Conservation (phyloP, 2,329 filamentous ascomycete genomes). For the Trichophyton benhamiae region DNA sequence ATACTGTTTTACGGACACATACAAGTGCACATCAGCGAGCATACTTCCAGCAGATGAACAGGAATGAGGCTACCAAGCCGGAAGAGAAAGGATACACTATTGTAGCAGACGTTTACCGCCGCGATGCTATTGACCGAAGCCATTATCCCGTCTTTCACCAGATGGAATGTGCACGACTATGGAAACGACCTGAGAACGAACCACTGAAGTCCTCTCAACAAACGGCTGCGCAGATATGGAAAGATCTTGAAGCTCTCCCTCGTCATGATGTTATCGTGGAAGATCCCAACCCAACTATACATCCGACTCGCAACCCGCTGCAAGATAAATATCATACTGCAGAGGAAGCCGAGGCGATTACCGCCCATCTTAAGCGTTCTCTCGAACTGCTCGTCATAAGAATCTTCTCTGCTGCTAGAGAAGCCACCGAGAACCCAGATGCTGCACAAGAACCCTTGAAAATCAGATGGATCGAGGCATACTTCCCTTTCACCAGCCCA, state of each 20-base stretch:
- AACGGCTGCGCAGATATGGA: constrained; percentile 50
- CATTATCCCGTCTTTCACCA: constrained; percentile 98
- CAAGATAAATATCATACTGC: constrained; percentile 58
- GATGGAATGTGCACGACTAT: constrained; percentile 89
- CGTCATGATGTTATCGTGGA: constrained; percentile 64
- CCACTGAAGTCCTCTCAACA: constrained; percentile 26
- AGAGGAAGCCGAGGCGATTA: constrained; percentile 71
- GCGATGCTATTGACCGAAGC: constrained; percentile 86
- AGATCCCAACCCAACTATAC: constrained; percentile 67
- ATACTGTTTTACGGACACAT: constrained; percentile 79
- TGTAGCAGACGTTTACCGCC: constrained; percentile 84
- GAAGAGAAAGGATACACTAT: constrained; percentile 65
- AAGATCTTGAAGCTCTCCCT: constrained; percentile 59
- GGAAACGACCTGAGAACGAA: constrained; percentile 50
- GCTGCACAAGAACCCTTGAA: constrained; percentile 59
- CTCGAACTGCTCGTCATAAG: constrained; percentile 82
- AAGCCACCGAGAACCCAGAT: constrained; percentile 35
- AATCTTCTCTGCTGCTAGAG: constrained; percentile 68
- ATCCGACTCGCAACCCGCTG: constrained; percentile 69
- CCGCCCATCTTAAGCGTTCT: constrained; percentile 73
- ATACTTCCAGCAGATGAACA: constrained; percentile 56
- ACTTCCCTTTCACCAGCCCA: constrained; percentile 92
- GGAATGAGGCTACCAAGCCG: constrained; percentile 24
- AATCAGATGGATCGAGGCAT: constrained; percentile 90
- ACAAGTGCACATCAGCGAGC: constrained; percentile 88